Evolutionary conservation across 1,284 basidiomycete genomes (phyloP).

Genomic region (Fomes fomentarius): DNA sequence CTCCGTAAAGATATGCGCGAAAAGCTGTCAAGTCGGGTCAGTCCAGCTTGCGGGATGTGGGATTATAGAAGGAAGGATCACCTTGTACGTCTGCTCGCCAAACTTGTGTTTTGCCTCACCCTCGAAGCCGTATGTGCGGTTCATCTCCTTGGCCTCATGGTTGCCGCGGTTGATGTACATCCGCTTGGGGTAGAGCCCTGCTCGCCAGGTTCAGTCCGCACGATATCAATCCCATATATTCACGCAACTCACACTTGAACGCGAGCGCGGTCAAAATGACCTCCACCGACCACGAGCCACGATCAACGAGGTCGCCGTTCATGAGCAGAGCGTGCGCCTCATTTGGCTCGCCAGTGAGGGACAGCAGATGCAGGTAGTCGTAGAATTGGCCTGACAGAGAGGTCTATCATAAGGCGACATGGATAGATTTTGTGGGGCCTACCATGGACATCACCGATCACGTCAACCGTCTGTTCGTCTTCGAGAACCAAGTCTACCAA

Average conservation of each 20-base stretch:
- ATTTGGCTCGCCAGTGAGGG: constrained; percentile 83
- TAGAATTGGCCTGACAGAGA: constrained; percentile 84
- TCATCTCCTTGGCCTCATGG: constrained; percentile 95
- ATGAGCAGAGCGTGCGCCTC: constrained; percentile 86
- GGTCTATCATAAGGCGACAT: constrained; percentile 9
- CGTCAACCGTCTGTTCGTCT: constrained; percentile 84
- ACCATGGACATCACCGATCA: constrained; percentile 93
- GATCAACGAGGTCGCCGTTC: constrained; percentile 97
- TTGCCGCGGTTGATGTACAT: constrained; percentile 96
- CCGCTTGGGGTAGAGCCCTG: constrained; percentile 86
- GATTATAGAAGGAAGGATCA: constrained; percentile 24
- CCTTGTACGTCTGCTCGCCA: constrained; percentile 90
- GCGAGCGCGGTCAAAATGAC: constrained; percentile 94
- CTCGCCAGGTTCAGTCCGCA: constrained; percentile 13
- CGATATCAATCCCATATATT: neutral
- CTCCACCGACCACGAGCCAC: constrained; percentile 97
- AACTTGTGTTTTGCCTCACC: constrained; percentile 97
- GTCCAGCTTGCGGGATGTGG: neutral
- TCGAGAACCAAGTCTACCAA: constrained; percentile 81
- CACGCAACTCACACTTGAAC: constrained; percentile 82
- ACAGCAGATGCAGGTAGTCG: constrained; percentile 88
- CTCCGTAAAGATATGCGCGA: constrained; percentile 89
- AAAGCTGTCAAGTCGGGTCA: constrained; percentile 57
- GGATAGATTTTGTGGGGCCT: constrained; percentile 28
- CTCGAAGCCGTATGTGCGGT: constrained; percentile 91